phyloP scores from a whole-genome alignment of 2,329 filamentous ascomycete genomes.

The Alternaria ventricosa region DNA sequence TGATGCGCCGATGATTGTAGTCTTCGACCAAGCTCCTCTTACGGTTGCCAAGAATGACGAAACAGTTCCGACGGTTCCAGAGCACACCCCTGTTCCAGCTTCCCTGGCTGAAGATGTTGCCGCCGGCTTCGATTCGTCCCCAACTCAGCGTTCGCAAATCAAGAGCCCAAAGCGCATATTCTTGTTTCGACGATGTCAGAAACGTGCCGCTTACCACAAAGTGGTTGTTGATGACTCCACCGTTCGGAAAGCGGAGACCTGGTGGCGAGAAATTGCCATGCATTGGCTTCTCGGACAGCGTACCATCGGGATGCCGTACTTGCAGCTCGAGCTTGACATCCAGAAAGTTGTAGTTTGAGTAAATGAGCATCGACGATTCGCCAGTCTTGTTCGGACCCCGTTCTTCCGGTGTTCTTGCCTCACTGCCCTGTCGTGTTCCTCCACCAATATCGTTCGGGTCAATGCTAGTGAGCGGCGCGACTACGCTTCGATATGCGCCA shows the following conservation, averaged over 20 bases:
- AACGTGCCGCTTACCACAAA: conserved; percentile 98
- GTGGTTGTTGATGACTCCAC: conserved; percentile 91
- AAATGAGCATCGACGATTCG: conserved; percentile 83
- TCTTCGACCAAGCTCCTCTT: conserved; percentile 95
- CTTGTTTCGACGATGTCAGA: conserved; percentile 95
- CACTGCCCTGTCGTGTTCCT: conserved; percentile 50
- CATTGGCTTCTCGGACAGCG: conserved; percentile 87
- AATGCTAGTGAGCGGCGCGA: conserved; percentile 77
- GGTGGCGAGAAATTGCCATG: conserved; percentile 84
- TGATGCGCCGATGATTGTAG: conserved; percentile 97
- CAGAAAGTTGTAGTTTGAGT: conserved; percentile 98
- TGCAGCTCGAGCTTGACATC: conserved; percentile 97
- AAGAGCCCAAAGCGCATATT: conserved; percentile 95
- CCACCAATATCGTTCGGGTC: conserved; percentile 72
- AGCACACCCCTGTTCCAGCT: conserved; percentile 97
- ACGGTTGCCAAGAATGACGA: conserved; percentile 92
- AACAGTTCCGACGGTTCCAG: conserved; percentile 92
- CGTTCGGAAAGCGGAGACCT: conserved; percentile 92
- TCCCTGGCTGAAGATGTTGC: conserved; percentile 92
- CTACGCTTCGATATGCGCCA: conserved; percentile 94
- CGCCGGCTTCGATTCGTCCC: conserved; percentile 92
- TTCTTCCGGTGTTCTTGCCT: conserved; percentile 48
- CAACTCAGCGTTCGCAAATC: conserved; percentile 88
- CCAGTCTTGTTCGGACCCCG: conserved; percentile 40
- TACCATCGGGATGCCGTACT: conserved; percentile 82